Evolutionary conservation across 2,329 filamentous ascomycete species (phyloP), one percentile per base, ranked within the genome.

Genomic region (Xylariaceae sp.): DNA sequence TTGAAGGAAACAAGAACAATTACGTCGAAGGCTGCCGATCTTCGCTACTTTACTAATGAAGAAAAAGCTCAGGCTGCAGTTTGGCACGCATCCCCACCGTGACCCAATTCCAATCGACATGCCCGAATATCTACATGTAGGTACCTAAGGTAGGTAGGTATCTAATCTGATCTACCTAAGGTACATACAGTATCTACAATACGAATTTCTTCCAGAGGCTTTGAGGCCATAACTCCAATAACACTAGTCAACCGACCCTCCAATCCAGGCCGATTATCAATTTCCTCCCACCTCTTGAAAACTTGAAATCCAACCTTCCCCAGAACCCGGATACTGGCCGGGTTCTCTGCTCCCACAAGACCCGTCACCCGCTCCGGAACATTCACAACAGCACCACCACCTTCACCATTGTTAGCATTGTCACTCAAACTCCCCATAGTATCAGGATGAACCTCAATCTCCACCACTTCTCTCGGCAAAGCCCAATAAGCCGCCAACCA

Each of bases 291-390:
- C 22, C 54, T 62, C 54, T 70, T 69, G 37, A 70, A 68, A 22
- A 69, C 54, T 53, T 65, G 63, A 51, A 84, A 80, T 1, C 80
- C 80, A 14, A 59, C 64, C 59, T 83, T 84, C 39, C 58, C 53
- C 45, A 86, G 51, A 7, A 86, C 75, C 3, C 69, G 68, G 47
- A 73, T 72, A 53, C 82, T 85, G 3, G 65, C 67, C 5, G 48
- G 43, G 54, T 86, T 83, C 14, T 63, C 58, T 1, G 61, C 61
- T 35, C 76, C 69, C 10, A 75, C 74, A 11, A 76, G 61, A 2
- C 75, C 76, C n/a, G 67, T 55, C 33, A 80, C 48, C 40, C 62
- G 56, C 60, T 76, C 72, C 25, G 60, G 59, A 22, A 66, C 63
- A 35, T 58, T 27, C 17, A 52, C 49, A 2, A 49, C 59, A 5